Base-by-base conservation (phyloP, 768 basidiomycete genomes). In the Pulveroboletus sp. region DNA sequence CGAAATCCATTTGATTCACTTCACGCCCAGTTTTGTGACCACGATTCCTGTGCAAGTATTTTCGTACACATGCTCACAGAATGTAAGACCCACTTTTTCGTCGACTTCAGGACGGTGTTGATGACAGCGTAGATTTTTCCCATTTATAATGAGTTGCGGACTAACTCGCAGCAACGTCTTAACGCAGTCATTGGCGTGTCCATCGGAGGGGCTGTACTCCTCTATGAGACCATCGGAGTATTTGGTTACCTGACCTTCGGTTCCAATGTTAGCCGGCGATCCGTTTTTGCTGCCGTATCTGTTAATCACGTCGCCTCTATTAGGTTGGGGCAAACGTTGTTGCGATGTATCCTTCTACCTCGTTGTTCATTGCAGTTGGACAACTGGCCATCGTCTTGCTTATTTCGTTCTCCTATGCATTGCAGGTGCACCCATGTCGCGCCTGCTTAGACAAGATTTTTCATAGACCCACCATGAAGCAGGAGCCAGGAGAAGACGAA, bases 181-280 rank as follows among this genome's bases (percentile, higher is more conserved):
- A 95, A 96, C 66, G 73, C 77, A n/a, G 79, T 97, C 54, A 88
- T 97, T 43, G 84, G 85, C 9, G 74, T 85, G 0, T 89, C 93
- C 6, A 93, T 99, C 57, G 94, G 94, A 12, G 75, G 81, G 18
- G 89, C 93, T 2, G 82, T 84, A 3, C 39, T 89, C 39, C 84
- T 85, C 8, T 99, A 99, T 65, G 92, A 95, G 66, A 67, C 93
- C 44, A 90, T 99, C 55, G 88, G 84, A 5, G 67, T 90, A 26
- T 86, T 93, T 58, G 93, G 93, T 1, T 97, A 97, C 65, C 73
- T 97, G 46, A 96, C 94, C 0, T 97, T 97, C 67, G 94, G 94
- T 1, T 85, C 84, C 42, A 87, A 81, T 65, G 90, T 87, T 43
- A 43, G 76, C 66, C 8, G 24, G n/a, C 6, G 33, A 33, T 26